Base-by-base conservation (phyloP, 1,284 basidiomycete genomes). In the Boletus subluridellus region DNA sequence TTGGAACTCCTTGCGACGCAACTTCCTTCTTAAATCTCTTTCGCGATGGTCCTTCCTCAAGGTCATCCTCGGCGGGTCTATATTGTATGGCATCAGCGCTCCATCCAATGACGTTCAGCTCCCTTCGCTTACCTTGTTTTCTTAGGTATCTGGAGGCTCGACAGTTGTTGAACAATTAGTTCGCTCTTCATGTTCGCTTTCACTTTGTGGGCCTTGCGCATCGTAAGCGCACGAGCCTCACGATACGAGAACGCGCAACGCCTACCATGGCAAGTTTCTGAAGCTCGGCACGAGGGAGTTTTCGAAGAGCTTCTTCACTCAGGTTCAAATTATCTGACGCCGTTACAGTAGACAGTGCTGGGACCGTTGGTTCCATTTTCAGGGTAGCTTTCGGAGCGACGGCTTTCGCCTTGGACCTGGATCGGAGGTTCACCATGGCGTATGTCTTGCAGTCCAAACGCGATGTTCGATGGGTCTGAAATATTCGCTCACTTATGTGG, bases 251-350 rank as follows among this genome's bases (percentile, higher is more conserved):
- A 26, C n/a, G 15, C 30, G 14, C 34, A 38, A 52, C 6, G 10
- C 59, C 8, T 52, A 73, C 71, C 68, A 49, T 70, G 3, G 71
- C 66, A 2, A 72, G 50, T 28, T 72, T 72, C 49, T 70, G 68
- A 34, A 70, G 67, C 28, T 61, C 48, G 0, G 51, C 55, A 14
- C 70, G 69, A 47, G 71, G 24, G 9, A 71, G 60, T 32, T 67
- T 69, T 52, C 62, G 68, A 48, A 69, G 70, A 41, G 56, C 26
- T 44, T 3, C 51, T 48, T 69, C 63, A 34, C 55, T 61, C 35
- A 65, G 35, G 8, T 60, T 26, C 6, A 8, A 15, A 11, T 46
- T n/a, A 7, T 50, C 44, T 28, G 32, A 26, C 10, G 30, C 2
- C 17, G 21, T 21, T 21, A 21, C 21, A 21, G 30, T 42, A 44